Base-by-base conservation (phyloP, 2,329 filamentous ascomycete species). In the Pseudocercospora cruenta region DNA sequence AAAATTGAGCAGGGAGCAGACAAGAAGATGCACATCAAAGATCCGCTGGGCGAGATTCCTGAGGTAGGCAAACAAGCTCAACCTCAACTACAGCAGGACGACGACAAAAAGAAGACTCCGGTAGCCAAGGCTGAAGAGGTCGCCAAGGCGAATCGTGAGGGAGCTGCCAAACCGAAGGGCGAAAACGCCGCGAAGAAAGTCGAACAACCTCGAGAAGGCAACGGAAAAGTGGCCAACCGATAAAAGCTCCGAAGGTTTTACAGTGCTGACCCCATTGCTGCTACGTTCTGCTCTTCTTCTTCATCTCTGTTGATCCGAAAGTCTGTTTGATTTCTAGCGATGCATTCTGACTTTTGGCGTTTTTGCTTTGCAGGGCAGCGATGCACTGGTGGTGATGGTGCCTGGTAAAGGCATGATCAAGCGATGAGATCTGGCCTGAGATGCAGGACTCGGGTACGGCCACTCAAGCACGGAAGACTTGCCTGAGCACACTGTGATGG, bases 331-430 rank as follows among this genome's bases (percentile, higher is more conserved):
- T 58, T 21, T 43, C 21, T 36, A 58, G 55, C 45, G 45, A 53
- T 66, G 45, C 51, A 33, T 67, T 64, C 60, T 67, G 63, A 67
- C 66, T 62, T 64, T 65, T 63, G 60, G 58, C 61, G 55, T 58
- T 68, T 65, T 60, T 62, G 60, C 62, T 31, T 58, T 33, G 36
- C 58, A 70, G 68, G 68, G 64, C 63, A 65, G 62, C 64, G 60
- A 64, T 24, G 57, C 54, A n/a, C 45, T 67, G 51, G 19, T 31
- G 51, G 51, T 55, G 51, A 55, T 55, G 51, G 51, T 55, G 51
- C 24, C 26, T 26, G 26, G 51, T 9, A n/a, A 26, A 26, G 51
- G 51, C 51, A 31, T 55, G 12, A 10, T 26, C 22, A 33, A 26
- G 26, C 26, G 51, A 55, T 55, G 47, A 49, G 12, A 39, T 39